phyloP scores from a whole-genome alignment of 768 basidiomycete genomes.

The Naganishia randhawae region DNA sequence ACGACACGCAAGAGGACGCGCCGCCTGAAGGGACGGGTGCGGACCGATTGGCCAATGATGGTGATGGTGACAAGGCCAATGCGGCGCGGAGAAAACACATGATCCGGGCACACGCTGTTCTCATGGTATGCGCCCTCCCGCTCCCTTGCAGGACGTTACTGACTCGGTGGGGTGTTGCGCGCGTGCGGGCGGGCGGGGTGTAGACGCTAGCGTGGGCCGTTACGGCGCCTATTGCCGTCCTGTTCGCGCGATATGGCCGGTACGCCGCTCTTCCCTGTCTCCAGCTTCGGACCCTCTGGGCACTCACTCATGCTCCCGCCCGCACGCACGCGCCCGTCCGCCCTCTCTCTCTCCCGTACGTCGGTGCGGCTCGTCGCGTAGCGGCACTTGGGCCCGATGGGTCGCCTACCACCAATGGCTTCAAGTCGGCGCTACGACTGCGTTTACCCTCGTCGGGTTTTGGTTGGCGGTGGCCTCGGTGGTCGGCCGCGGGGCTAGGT shows the following conservation, averaged over 20 bases:
- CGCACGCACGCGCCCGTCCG: too few species aligned
- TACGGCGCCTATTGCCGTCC: conserved; percentile 7
- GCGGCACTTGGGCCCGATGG: conserved; percentile 11
- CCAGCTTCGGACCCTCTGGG: too few species aligned
- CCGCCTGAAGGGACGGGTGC: not conserved
- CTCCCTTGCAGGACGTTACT: not conserved
- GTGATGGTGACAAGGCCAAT: not conserved
- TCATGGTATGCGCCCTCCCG: not conserved
- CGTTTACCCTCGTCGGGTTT: conserved; percentile 17
- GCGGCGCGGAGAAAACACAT: not conserved
- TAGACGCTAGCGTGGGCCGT: conserved; percentile 13
- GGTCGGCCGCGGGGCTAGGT: not conserved
- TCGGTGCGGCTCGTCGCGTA: not conserved
- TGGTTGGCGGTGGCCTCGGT: not conserved
- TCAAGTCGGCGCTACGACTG: conserved; percentile 9
- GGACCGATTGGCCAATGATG: not conserved
- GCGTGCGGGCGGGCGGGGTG: too few species aligned
- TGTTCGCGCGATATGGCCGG: conserved; percentile 10
- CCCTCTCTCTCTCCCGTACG: not conserved
- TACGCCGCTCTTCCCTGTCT: not conserved
- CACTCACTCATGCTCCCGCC: too few species aligned
- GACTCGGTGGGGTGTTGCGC: not conserved
- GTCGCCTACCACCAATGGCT: conserved; percentile 6
- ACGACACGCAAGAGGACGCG: not conserved
- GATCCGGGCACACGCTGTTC: conserved; percentile 7